Evolutionary conservation across 768 basidiomycete genomes (phyloP).

Genomic region (Tricholoma saponaceum): DNA sequence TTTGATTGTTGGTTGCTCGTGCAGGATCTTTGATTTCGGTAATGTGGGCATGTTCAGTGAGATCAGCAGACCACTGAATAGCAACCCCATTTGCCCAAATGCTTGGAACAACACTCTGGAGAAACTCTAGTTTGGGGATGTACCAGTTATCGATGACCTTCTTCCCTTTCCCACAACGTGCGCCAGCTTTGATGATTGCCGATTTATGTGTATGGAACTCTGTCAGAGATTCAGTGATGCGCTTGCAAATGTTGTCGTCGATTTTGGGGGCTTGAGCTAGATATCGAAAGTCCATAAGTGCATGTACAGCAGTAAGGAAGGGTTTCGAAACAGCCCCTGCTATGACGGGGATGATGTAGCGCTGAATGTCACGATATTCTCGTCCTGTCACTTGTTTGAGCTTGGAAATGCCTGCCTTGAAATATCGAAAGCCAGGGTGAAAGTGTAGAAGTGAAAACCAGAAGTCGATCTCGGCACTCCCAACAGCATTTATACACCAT

Average conservation of each 20-base stretch:
- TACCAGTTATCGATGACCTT: conserved; percentile 27
- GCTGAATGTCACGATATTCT: conserved; percentile 25
- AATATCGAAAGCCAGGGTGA: too few species aligned
- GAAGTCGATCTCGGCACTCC: too few species aligned
- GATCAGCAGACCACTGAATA: conserved; percentile 31
- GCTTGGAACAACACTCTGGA: conserved; percentile 28
- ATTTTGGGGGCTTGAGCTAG: conserved; percentile 25
- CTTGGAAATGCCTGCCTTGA: too few species aligned
- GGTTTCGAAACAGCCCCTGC: conserved; percentile 7
- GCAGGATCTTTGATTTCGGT: conserved; percentile 27
- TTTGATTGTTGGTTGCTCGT: conserved; percentile 24
- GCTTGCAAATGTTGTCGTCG: conserved; percentile 10
- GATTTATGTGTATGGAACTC: not conserved
- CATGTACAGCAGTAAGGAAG: conserved; percentile 6
- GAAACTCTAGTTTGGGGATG: conserved; percentile 40
- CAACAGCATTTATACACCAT: too few species aligned
- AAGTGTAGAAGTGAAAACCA: too few species aligned
- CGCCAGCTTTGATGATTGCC: not conserved
- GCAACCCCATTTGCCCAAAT: conserved; percentile 25
- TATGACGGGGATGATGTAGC: conserved; percentile 13
- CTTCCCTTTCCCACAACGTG: conserved; percentile 16
- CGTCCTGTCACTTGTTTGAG: not conserved
- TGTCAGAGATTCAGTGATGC: not conserved
- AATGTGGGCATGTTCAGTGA: conserved; percentile 30
- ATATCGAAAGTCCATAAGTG: conserved; percentile 24